Base-by-base conservation (phyloP, 768 basidiomycete species). In the Gloeophyllum trabeum region DNA sequence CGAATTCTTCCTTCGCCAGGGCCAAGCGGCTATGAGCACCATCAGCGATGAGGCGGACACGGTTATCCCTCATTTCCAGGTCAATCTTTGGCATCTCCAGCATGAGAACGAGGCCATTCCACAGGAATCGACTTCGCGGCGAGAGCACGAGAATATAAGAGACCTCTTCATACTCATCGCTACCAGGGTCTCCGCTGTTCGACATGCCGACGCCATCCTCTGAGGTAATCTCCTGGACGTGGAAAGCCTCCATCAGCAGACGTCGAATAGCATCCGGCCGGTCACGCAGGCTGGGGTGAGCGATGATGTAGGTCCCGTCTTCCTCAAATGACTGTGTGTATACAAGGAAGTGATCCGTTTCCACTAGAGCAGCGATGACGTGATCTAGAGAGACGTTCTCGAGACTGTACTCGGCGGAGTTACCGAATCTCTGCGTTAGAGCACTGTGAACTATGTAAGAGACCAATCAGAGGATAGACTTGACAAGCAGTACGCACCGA, bases 301-400 rank as follows among this genome's bases (percentile, higher is more conserved):
- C 94, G 42, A 99, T 69, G 46, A 98, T 78, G 56, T 97, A 99
- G 7, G 82, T 77, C 4, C 90, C 91, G n/a, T 94, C 82, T 51
- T 83, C 79, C 59, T 94, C 91, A 57, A 84, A 83, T 5, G 64
- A 61, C 46, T 81, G 76, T 1, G 94, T 96, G 60, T 96, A 94
- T 35, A 99, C 87, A 44, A 99, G 77, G 61, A 92, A 83, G 58
- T 98, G 93, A 48, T 87, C 90, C 5, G 89, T 81, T 24, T 81
- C 76, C 18, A 86, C 78, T 5, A 99, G 70, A 7, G 73, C 69
- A 19, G 77, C 66, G 42, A 98, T 84, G 59, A 94, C 85, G n/a
- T 70, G 68, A 40, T 85, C 83, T 44, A 93, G 64, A 34, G 81
- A 69, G 26, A 81, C 64, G 42, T 76, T 69, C 45, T 89, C 84